Conservation (phyloP, 1,284 basidiomycete genomes). For the Waitea zeae region DNA sequence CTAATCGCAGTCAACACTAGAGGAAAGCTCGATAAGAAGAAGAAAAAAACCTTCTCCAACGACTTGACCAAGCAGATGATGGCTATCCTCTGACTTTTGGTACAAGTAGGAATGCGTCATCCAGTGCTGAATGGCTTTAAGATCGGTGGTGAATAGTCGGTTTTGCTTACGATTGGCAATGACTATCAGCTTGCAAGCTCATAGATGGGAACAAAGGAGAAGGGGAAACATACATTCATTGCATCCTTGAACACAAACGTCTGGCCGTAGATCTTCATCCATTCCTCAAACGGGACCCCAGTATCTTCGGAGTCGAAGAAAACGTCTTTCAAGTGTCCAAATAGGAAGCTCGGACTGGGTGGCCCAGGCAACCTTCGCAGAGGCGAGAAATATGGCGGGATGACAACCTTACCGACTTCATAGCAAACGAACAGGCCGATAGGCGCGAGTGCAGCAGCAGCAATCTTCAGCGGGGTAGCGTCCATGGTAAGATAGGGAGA, state of each 20-base stretch:
- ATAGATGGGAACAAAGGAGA: too few relatives aligned
- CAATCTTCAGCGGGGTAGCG: too few relatives aligned
- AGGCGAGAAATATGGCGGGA: too few relatives aligned
- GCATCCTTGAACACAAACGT: conserved; percentile 5
- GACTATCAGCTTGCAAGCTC: too few relatives aligned
- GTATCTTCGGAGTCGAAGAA: conserved; percentile 7
- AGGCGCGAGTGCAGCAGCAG: too few relatives aligned
- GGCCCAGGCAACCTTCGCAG: conserved; percentile 12
- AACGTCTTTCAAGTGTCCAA: conserved; percentile 9
- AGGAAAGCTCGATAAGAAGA: not conserved
- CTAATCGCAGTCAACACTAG: conserved; percentile 9
- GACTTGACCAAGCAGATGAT: conserved; percentile 9
- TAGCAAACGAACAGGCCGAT: too few relatives aligned
- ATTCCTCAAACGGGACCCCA: conserved; percentile 8
- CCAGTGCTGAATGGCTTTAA: conserved; percentile 19
- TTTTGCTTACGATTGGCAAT: too few relatives aligned
- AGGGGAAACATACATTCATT: too few relatives aligned
- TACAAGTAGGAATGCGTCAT: conserved; percentile 16
- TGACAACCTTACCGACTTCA: too few relatives aligned
- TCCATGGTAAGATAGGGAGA: too few relatives aligned
- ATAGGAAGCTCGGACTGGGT: conserved; percentile 10
- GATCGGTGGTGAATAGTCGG: conserved; percentile 16
- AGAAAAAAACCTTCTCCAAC: conserved; percentile 14
- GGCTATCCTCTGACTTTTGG: conserved; percentile 14
- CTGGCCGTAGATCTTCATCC: conserved; percentile 10